Evolutionary conservation across 2,329 filamentous ascomycete genomes (phyloP).

Genomic region (Xylariaceae sp.): DNA sequence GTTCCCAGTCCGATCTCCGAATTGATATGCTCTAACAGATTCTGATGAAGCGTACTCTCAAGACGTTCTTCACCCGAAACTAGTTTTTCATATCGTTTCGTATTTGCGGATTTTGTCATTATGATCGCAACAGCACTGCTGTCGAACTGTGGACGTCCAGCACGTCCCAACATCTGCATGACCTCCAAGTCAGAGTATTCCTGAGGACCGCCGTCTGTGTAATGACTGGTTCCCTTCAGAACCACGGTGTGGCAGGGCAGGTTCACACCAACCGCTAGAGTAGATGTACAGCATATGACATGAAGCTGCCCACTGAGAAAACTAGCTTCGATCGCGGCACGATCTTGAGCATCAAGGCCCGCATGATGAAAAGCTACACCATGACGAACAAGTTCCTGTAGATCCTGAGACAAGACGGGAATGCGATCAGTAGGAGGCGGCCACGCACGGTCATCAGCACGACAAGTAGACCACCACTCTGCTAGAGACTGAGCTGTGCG

Average conservation of each 20-base stretch:
- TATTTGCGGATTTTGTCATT: slow-evolving; percentile 64
- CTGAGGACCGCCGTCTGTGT: slow-evolving; percentile 52
- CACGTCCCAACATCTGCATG: slow-evolving; percentile 86
- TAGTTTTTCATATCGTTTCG: slow-evolving; percentile 64
- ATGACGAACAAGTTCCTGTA: slow-evolving; percentile 44
- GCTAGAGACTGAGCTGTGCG: slow-evolving; percentile 63
- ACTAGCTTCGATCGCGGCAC: slow-evolving; percentile 58
- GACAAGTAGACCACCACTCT: slow-evolving; percentile 55
- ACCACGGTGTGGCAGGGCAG: slow-evolving; percentile 78
- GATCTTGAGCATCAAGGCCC: slow-evolving; percentile 61
- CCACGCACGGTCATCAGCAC: slow-evolving; percentile 56
- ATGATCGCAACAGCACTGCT: slow-evolving; percentile 71
- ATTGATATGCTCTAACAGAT: slow-evolving; percentile 78
- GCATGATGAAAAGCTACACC: slow-evolving; percentile 83
- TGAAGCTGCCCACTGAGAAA: slow-evolving; percentile 68
- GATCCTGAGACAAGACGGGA: slow-evolving; percentile 51
- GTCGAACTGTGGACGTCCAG: slow-evolving; percentile 79
- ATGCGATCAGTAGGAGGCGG: slow-evolving; percentile 48
- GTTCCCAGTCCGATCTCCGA: slow-evolving; percentile 76
- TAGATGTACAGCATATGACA: slow-evolving; percentile 84
- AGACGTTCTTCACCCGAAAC: slow-evolving; percentile 66
- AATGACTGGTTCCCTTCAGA: slow-evolving; percentile 71
- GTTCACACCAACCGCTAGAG: slow-evolving; percentile 77
- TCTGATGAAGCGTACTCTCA: slow-evolving; percentile 73
- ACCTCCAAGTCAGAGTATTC: slow-evolving; percentile 80